Evolutionary conservation across 73 alveolate species (phyloP).

Genomic region (Paramecium tetraurelia): DNA sequence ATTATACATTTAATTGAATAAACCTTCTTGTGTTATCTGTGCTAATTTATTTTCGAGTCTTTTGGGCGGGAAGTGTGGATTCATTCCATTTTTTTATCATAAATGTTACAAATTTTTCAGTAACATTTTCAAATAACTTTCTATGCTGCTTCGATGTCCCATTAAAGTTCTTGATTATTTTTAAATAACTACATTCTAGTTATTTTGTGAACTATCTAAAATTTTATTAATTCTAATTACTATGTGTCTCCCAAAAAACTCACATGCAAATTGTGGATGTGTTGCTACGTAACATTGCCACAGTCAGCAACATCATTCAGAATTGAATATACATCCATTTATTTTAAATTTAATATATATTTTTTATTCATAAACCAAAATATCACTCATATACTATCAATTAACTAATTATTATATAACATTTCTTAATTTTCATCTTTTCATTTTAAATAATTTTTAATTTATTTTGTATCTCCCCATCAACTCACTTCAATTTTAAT

Average conservation of each 20-base stretch:
- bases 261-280: background rate
- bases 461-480: background rate
- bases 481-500: background rate
- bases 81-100: slow-evolving; percentile 28
- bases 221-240: background rate
- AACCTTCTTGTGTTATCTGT: slow-evolving; percentile 30
- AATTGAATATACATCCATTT: slow-evolving; percentile 8
- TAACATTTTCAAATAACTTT: slow-evolving; percentile 8
- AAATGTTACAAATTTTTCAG: slow-evolving; percentile 6
- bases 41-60: slow-evolving; percentile 20
- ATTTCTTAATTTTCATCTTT: background rate
- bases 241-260: background rate
- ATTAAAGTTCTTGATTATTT: background rate
- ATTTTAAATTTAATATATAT: background rate
- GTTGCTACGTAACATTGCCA: background rate
- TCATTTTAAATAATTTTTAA: background rate
- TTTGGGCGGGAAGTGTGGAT: slow-evolving; percentile 43
- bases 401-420: background rate
- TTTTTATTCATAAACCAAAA: background rate
- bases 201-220: background rate
- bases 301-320: slow-evolving; percentile 39
- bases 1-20: background rate
- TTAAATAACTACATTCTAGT: background rate
- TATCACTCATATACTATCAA: background rate
- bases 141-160: background rate